A percentile compares a stretch with the other conserved stretches of the same genome.
phyloP scores from a whole-genome alignment of 2,329 filamentous ascomycete species.

The Diaporthe vaccinii region DNA sequence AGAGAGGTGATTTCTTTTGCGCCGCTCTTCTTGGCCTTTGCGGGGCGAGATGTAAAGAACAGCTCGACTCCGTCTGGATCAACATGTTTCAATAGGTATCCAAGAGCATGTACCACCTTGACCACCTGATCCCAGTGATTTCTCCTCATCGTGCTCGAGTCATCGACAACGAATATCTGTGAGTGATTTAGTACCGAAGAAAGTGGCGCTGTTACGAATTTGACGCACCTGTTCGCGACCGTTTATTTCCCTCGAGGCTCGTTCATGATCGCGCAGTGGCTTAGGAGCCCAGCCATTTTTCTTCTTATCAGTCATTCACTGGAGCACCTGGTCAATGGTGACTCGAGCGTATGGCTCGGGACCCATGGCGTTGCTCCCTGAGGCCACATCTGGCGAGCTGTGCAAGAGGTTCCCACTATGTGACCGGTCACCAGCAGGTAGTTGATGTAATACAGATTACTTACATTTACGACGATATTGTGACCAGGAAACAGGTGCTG shows the following conservation, averaged over 20 bases:
- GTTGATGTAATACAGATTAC: background rate
- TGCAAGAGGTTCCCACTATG: background rate
- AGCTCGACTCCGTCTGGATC: background rate
- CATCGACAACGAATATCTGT: background rate
- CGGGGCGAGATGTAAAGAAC: background rate
- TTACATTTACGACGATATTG: background rate
- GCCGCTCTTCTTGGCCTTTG: background rate
- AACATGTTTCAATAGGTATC: background rate
- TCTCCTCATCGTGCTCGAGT: background rate
- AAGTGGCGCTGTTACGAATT: background rate
- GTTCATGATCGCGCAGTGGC: background rate
- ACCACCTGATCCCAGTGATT: background rate
- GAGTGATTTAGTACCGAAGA: background rate
- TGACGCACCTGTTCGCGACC: background rate
- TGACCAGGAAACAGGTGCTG: background rate
- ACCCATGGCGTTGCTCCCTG: background rate
- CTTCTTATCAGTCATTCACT: background rate
- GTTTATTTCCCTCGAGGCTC: background rate
- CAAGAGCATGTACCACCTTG: background rate
- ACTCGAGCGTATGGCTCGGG: background rate
- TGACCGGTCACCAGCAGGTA: too few relatives aligned
- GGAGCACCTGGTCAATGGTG: background rate
- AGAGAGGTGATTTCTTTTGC: background rate
- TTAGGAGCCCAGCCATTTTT: background rate
- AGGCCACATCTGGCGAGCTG: background rate